Evolutionary conservation across 78 protist species (phyloP), one percentile per base, ranked within the genome.

Genomic region (Dictyostelium intermedium): DNA sequence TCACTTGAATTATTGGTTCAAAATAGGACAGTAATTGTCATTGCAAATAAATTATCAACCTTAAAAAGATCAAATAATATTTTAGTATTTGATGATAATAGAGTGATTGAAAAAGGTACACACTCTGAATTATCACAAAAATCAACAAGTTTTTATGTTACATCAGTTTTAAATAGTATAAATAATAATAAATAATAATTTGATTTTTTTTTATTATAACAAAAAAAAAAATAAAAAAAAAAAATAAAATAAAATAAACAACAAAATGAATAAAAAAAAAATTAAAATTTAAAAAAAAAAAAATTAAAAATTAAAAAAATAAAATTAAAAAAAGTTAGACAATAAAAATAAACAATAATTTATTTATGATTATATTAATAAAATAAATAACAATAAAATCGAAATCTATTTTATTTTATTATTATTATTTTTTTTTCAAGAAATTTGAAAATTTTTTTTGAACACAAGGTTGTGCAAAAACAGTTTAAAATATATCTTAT

Each of bases 11-110:
- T 79, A 63, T 63, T 89, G 30, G 16, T 39, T 39, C 45, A 80
- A 69, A 66, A 89, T 66, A 78, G 63, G 34, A 89, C 93, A 2
- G 81, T 80, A 3, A 43, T 89, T 20, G 30, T 79, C 6, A 63
- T 80, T 30, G 80, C 93, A 41, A 56, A 78, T 63, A 66, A 84
- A 30, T 32, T 80, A n/a, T 63, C 85, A 30, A 89, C 86, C 20
- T 80, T 89, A 41, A 35, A 61, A 25, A 78, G 72, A 34, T 89
- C 87, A 11, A 27, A 78, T 5, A 85, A 80, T 27, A 74, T 89
- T 20, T 60, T 89, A n/a, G 93, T 89, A n/a, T 89, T 89, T 66
- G 93, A 89, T 13, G 93, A 89, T 27, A 32, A 34, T 30, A 78
- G 73, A 80, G 20, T 89, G 3, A 69, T 80, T 69, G 86, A 89